Base-by-base conservation (phyloP, 2,329 filamentous ascomycete genomes). In the Calonectria fujianensis region DNA sequence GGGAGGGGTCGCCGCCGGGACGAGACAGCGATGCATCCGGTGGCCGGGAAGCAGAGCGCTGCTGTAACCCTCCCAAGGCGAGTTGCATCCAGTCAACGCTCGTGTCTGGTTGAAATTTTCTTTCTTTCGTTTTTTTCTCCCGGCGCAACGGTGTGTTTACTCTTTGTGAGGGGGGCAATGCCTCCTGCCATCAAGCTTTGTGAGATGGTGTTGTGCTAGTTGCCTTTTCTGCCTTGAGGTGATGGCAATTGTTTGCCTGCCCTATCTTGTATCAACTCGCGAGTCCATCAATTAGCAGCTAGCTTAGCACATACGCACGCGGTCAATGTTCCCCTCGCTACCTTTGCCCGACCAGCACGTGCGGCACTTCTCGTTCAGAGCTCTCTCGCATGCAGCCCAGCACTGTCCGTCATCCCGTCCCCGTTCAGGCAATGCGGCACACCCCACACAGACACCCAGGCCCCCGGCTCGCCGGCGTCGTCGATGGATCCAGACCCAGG, bases 401-500 rank as follows among this genome's bases (percentile, higher is more conserved):
- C 57, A 63, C 57, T 63, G 57, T 63, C 57, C 57, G 57, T 63
- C 57, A 63, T 63, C 57, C 57, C 57, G 24, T 63, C 35, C 57
- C 61, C 57, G 41, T 71, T 71, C 48, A 31, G 37, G 69, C 48
- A 41, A 24, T 61, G 71, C 66, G 59, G 57, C 41, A 59, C 37
- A 54, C 52, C 67, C 70, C 59, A 61, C 71, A 41, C 51, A 66
- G 24, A 31, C 39, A 41, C 37, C 37, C 52, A 57, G 10, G 24
- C 61, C 65, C 9, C 66, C 31, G 29, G 32, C 66, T 13, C n/a
- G 45, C 29, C 35, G 67, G 67, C 39, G 51, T 61, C 64, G 41
- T 63, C 71, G 70, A 73, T 69, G 64, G 70, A 69, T 37, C 67
- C 67, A 70, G 61, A 70, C 41, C 72, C 67, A 74, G 61, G 57